Conservation (phyloP, 305 asterid genomes). For the Solanum hybrid region DNA sequence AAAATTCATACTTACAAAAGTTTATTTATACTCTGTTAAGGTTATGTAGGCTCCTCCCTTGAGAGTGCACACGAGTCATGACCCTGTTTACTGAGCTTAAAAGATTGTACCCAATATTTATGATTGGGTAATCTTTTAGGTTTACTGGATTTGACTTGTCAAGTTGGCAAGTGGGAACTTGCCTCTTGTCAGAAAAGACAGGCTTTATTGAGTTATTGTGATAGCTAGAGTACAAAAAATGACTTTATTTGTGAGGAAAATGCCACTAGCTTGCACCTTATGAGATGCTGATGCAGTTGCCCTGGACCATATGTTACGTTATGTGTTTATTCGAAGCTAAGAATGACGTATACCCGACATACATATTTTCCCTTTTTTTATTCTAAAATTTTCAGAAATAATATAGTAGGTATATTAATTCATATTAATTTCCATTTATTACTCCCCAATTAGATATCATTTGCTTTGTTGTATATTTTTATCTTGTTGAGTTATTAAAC, state of each 20-base stretch:
- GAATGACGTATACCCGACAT: neutral
- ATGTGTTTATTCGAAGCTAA: neutral
- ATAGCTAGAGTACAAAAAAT: neutral
- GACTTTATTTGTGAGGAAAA: neutral
- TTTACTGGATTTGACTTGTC: neutral
- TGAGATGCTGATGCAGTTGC: neutral
- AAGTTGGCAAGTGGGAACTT: neutral
- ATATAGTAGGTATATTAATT: neutral
- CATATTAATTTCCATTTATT: neutral
- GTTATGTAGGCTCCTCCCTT: neutral
- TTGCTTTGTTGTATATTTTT: neutral
- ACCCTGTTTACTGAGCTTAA: neutral
- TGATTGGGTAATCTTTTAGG: neutral
- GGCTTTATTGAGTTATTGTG: neutral
- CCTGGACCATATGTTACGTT: neutral
- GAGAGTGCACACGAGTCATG: neutral
- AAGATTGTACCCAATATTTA: neutral
- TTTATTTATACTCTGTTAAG: neutral
- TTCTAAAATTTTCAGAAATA: neutral
- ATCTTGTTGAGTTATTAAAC: neutral
- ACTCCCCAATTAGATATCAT: neutral
- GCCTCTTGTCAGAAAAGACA: neutral
- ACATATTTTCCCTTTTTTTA: neutral
- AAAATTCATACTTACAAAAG: neutral
- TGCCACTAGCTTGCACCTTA: neutral